Evolutionary conservation across 257 asterid genomes (phyloP), one percentile per base, ranked within the genome.

Genomic region (Solanum microdontum): DNA sequence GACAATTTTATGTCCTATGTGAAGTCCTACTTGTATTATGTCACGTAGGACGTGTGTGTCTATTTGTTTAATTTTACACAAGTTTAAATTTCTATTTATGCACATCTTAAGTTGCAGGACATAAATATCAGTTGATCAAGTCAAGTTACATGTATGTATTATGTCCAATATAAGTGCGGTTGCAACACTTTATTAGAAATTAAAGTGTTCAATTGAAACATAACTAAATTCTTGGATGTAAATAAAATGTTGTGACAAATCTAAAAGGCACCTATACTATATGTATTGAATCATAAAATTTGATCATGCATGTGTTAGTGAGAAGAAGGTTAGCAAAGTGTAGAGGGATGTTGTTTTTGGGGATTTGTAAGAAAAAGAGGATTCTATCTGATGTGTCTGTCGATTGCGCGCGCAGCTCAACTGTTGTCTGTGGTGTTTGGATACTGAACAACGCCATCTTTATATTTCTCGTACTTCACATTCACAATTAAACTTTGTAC

Each of bases 11-110:
- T 45, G 58, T 45, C 58, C 58, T 45, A 45, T 45, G 51, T 48
- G 58, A 14, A 14, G 6, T 45, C 58, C 19, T 45, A 45, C 58
- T 14, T 48, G 60, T 5, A 48, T 15, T 48, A 48, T 48, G 1
- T 48, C 60, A 14, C 60, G 4, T 51, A 6, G 0, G 3, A 51
- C 1, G 0, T 6, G 1, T 51, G 1, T 51, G 23, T 51, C 2
- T 55, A 17, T 1, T 17, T 51, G 0, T 51, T 51, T 6, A 51
- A 17, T 17, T 51, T 51, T 51, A 51, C 8, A 6, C 10, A 51
- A 51, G 7, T 0, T 17, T 51, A 2, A 17, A 0, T 51, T 51
- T 0, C 3, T 17, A 51, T 6, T 17, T 6, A 6, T 51, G 1
- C 10, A 17, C 62, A 6, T 17, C 21, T 7, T 17, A 55, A 55